Evolutionary conservation across 257 asterid genomes (phyloP).

Genomic region (Lycium barbarum): DNA sequence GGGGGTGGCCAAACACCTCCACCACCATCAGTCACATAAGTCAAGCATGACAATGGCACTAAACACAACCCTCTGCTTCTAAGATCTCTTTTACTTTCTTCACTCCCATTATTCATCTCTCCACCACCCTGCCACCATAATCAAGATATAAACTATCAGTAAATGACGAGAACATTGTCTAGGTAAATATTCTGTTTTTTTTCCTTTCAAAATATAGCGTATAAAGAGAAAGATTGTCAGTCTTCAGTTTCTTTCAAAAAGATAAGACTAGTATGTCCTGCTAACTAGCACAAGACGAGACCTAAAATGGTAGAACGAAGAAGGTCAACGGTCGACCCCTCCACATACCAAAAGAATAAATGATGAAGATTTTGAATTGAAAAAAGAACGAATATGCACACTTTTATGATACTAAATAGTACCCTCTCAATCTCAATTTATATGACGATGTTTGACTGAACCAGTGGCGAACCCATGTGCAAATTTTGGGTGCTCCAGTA

Average conservation of each 20-base stretch:
- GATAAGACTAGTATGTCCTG: not conserved
- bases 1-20: slow-evolving; percentile 78
- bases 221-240: not conserved
- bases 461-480: too few species aligned
- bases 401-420: not conserved
- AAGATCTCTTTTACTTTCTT: slow-evolving; percentile 61
- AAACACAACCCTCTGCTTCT: slow-evolving; percentile 83
- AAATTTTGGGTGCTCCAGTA: too few species aligned
- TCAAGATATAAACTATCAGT: not conserved
- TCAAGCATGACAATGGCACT: slow-evolving; percentile 79
- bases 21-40: slow-evolving; percentile 71
- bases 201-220: not conserved
- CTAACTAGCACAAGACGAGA: not conserved
- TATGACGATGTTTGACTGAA: not conserved
- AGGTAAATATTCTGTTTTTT: too few species aligned
- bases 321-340: too few species aligned
- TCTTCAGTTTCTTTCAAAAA: not conserved
- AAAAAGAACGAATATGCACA: not conserved
- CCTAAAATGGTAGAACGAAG: not conserved
- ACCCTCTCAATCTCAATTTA: not conserved
- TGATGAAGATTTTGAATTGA: not conserved
- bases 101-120: slow-evolving; percentile 39
- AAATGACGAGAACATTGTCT: not conserved
- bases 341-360: too few species aligned
- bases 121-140: slow-evolving; percentile 29